A percentile compares a stretch with the other conserved stretches of the same genome.
Conservation (phyloP, 202 grass and related monocot species). For the Schoenoplectus triqueter region DNA sequence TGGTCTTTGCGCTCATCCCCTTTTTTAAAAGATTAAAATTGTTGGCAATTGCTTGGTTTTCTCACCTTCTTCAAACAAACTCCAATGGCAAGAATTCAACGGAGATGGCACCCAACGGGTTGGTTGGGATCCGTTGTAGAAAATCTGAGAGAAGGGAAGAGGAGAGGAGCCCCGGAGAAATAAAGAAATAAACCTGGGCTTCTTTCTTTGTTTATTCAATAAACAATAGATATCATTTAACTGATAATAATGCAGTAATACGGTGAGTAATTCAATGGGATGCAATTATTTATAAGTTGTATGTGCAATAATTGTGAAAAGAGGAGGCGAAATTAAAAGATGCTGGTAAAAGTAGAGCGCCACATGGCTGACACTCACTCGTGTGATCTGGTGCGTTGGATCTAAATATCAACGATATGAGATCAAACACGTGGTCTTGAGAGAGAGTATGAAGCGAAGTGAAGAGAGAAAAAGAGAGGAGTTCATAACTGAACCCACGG, state of each 20-base stretch:
- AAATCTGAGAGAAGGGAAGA: constrained; percentile 33
- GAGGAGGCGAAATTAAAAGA: constrained; percentile 3
- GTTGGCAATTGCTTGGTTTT: constrained; percentile 33
- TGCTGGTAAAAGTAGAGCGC: constrained; percentile 35
- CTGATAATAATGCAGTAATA: constrained; percentile 24
- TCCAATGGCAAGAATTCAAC: constrained; percentile 38
- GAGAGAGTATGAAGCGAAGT: neutral
- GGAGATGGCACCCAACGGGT: constrained; percentile 37
- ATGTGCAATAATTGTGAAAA: constrained; percentile 25
- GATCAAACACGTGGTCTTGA: neutral
- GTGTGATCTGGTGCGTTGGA: constrained; percentile 5
- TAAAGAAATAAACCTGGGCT: constrained; percentile 13
- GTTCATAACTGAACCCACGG: neutral
- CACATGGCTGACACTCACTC: constrained; percentile 5
- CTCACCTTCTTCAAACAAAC: constrained; percentile 45
- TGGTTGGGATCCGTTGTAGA: constrained; percentile 49
- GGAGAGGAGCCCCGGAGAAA: constrained; percentile 15
- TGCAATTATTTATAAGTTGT: constrained; percentile 27
- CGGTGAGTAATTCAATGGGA: constrained; percentile 24
- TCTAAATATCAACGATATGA: neutral
- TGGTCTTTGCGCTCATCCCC: constrained; percentile 3
- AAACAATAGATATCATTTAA: neutral
- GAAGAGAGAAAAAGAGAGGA: neutral
- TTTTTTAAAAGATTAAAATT: neutral
- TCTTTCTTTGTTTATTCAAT: neutral